Base-by-base conservation (phyloP, 768 basidiomycete genomes). In the Suillus luteus region DNA sequence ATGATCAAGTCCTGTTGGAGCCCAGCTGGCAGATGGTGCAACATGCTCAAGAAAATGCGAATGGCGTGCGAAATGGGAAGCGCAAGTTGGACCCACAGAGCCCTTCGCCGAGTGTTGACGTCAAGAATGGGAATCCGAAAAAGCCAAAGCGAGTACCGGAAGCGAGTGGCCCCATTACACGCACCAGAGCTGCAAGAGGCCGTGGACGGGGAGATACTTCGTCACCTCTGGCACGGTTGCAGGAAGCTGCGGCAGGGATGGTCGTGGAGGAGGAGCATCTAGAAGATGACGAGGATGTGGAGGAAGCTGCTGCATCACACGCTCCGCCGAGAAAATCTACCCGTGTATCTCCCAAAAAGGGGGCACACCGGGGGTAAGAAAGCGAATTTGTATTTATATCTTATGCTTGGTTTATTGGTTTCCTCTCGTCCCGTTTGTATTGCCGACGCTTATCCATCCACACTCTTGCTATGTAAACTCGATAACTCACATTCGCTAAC, bases 21-120 rank as follows among this genome's bases (percentile, higher is more conserved):
- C 86, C 86, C 24, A 83, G 85, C 31, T 80, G 77, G 73, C 86
- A 89, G 69, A 86, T 89, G 83, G 78, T 86, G 15, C 57, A 59
- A 11, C 67, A 68, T 51, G 65, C 63, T 46, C 60, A 64, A n/a
- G 68, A 64, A 24, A 71, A 67, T 52, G 63, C 64, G 61, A 69
- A 67, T 64, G 66, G 70, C 69, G 65, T 64, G 46, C 76, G 75
- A 66, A 68, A 68, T 64, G 77, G 64, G 31, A 81, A 81, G 73
- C 78, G 79, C 59, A 80, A 78, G 74, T 70, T 76, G 35, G 71
- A 68, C 55, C 72, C 68, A 62, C 67, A 71, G 66, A 31, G 55
- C 75, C 58, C 77, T 75, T 67, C 72, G 62, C 72, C 71, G 38
- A 46, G n/a, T 37, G 35, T 31, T 7, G 48, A 61, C 37, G 17